phyloP scores from a whole-genome alignment of 768 basidiomycete genomes.

The Naganishia randhawae region DNA sequence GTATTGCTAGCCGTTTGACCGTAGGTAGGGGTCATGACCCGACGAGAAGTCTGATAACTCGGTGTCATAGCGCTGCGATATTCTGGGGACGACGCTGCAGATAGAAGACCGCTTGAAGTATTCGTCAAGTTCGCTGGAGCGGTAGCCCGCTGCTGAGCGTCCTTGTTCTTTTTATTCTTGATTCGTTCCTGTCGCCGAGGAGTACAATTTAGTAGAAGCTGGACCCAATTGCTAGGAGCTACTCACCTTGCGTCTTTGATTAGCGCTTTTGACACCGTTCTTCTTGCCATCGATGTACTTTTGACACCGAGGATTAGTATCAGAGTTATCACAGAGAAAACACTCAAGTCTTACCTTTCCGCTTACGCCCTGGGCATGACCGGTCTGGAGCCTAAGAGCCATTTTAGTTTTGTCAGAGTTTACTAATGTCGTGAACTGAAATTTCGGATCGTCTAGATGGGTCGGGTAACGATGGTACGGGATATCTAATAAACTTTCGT shows the following conservation, averaged over 20 bases:
- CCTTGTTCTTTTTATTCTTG: slow-evolving; percentile 21
- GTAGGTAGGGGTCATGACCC: slow-evolving; percentile 10
- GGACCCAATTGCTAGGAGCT: neutral
- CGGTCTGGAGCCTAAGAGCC: slow-evolving; percentile 9
- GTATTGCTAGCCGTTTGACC: neutral
- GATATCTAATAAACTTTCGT: slow-evolving; percentile 6
- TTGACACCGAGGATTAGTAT: neutral
- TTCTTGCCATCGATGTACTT: slow-evolving; percentile 18
- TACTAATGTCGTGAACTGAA: slow-evolving; percentile 3
- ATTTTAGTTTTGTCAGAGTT: neutral
- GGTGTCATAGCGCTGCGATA: slow-evolving; percentile 13
- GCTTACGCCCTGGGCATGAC: slow-evolving; percentile 21
- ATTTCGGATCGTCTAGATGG: slow-evolving; percentile 20
- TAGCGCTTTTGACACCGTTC: slow-evolving; percentile 19
- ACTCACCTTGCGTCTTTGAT: slow-evolving; percentile 22
- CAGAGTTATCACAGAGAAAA: neutral
- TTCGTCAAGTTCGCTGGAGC: slow-evolving; percentile 5
- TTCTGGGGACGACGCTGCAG: slow-evolving; percentile 7
- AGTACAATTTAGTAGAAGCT: neutral
- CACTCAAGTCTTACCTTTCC: slow-evolving; percentile 4
- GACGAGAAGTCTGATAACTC: slow-evolving; percentile 3
- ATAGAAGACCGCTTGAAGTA: neutral
- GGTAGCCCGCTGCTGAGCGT: slow-evolving; percentile 12
- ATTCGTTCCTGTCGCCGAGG: slow-evolving; percentile 1
- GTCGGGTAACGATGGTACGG: slow-evolving; percentile 15